These are phyloP conservation scores for Tetraselmis striata DNA, from an alignment of 139 green algal species.

Conservation along the genomic window DNA sequence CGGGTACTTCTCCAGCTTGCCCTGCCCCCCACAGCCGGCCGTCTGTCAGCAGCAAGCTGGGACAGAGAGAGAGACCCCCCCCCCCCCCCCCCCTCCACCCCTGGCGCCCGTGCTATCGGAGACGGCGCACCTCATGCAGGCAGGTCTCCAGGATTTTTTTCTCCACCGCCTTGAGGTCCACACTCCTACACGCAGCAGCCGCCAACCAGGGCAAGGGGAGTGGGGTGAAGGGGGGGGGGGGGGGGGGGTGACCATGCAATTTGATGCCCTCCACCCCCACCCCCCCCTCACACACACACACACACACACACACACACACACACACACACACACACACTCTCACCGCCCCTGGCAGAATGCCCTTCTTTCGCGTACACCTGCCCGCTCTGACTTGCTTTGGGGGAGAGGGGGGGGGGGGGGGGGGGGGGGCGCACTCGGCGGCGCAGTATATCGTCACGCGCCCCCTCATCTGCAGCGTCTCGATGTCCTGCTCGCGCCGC, in stretches of 20 bases:
- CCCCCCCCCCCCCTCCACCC: too few relatives aligned
- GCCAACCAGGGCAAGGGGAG: too few relatives aligned
- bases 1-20: neutral
- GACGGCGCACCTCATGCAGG: too few relatives aligned
- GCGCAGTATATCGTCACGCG: slow-evolving; percentile 48
- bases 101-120: too few relatives aligned
- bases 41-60: too few relatives aligned
- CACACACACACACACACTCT: too few relatives aligned
- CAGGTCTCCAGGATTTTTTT: neutral
- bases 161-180: slow-evolving; percentile 32
- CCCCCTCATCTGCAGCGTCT: neutral
- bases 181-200: slow-evolving; percentile 9
- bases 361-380: too few relatives aligned
- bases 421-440: slow-evolving; percentile 32
- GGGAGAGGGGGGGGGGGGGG: slow-evolving; percentile 29
- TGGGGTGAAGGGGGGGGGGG: too few relatives aligned
- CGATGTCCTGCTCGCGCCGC: neutral
- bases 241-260: neutral
- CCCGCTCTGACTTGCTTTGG: too few relatives aligned
- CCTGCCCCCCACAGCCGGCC: neutral
- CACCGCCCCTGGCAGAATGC: too few relatives aligned
- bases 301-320: slow-evolving; percentile 16
- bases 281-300: neutral
- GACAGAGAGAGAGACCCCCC: too few relatives aligned
- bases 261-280: neutral